phyloP scores from a whole-genome alignment of 2,329 filamentous ascomycete species.

The Aphanoascus verrucosus region DNA sequence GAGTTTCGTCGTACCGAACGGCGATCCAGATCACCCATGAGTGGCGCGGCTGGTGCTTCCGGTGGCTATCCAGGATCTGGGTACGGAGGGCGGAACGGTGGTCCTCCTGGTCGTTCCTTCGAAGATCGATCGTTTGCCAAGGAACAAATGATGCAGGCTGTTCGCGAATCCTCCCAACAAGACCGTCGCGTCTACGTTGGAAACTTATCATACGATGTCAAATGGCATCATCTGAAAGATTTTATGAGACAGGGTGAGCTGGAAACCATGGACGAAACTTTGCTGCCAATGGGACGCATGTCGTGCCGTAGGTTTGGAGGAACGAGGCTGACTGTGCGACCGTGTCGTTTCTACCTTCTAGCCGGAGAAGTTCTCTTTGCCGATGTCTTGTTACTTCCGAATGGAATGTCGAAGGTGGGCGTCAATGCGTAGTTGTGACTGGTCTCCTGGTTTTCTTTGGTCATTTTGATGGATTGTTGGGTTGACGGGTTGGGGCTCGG shows the following conservation, averaged over 20 bases:
- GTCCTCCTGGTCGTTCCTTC: constrained; percentile 58
- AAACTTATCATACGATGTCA: constrained; percentile 98
- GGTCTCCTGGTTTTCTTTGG: constrained; percentile 55
- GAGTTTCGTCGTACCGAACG: constrained; percentile 64
- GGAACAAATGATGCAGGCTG: constrained; percentile 91
- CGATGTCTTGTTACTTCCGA: constrained; percentile 97
- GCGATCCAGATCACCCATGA: constrained; percentile 80
- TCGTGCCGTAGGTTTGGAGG: constrained; percentile 12
- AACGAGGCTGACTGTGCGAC: constrained; percentile 24
- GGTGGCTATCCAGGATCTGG: constrained; percentile 58
- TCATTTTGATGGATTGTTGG: constrained; percentile 77
- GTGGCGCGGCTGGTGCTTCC: constrained; percentile 55
- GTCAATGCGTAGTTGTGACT: constrained; percentile 80
- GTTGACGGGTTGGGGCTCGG: constrained; percentile 97
- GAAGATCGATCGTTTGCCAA: constrained; percentile 76
- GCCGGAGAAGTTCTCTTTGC: constrained; percentile 99
- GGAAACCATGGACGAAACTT: constrained; percentile 16
- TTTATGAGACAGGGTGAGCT: constrained; percentile 97
- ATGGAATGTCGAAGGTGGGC: constrained; percentile 99
- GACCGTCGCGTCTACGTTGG: constrained; percentile 99
- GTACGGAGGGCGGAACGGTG: constrained; percentile 50
- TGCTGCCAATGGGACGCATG: constrained; percentile 17
- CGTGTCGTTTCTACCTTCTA: constrained; percentile 37
- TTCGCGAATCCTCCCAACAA: constrained; percentile 91
- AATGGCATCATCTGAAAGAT: constrained; percentile 99